phyloP scores from a whole-genome alignment of 1,139 yeast genomes.

The Saccharomyces uvarum region DNA sequence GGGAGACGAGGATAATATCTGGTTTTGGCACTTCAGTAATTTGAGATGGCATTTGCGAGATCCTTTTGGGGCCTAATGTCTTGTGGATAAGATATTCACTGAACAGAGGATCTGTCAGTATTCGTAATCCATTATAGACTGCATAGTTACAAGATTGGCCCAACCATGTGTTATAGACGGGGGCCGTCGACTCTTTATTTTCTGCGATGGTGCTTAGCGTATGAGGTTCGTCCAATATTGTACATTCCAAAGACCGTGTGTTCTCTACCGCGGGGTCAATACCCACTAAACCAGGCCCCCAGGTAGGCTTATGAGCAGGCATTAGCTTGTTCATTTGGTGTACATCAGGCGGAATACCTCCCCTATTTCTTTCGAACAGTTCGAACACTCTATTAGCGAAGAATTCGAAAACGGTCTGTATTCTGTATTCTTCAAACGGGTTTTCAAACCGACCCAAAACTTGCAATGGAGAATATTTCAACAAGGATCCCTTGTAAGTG shows the following conservation, averaged over 20 bases:
- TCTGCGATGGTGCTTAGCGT: not conserved
- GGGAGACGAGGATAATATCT: slow-evolving; percentile 73
- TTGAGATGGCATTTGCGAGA: slow-evolving; percentile 62
- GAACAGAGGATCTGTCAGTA: slow-evolving; percentile 80
- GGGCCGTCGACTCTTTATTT: slow-evolving; percentile 11
- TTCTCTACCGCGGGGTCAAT: slow-evolving; percentile 36
- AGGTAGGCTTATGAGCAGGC: slow-evolving; percentile 48
- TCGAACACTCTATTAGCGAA: slow-evolving; percentile 63
- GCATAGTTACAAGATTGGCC: slow-evolving; percentile 84
- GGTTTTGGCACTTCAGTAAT: slow-evolving; percentile 58
- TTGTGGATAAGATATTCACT: slow-evolving; percentile 58
- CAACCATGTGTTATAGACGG: slow-evolving; percentile 63
- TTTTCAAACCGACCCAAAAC: slow-evolving; percentile 79
- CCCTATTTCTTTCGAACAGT: slow-evolving; percentile 61
- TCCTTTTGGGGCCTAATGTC: slow-evolving; percentile 71
- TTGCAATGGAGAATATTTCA: slow-evolving; percentile 40
- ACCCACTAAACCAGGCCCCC: slow-evolving; percentile 14
- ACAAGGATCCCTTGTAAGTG: slow-evolving; percentile 27
- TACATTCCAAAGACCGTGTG: slow-evolving; percentile 7
- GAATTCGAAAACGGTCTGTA: slow-evolving; percentile 85
- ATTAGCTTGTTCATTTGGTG: slow-evolving; percentile 45
- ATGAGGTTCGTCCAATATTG: not conserved
- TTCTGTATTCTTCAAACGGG: slow-evolving; percentile 85
- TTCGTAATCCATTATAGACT: slow-evolving; percentile 62
- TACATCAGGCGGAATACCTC: slow-evolving; percentile 50